A percentile compares a stretch with the other conserved stretches of the same genome.
Evolutionary conservation across 2,329 filamentous ascomycete genomes (phyloP).

Genomic region (Volutella citrinella): DNA sequence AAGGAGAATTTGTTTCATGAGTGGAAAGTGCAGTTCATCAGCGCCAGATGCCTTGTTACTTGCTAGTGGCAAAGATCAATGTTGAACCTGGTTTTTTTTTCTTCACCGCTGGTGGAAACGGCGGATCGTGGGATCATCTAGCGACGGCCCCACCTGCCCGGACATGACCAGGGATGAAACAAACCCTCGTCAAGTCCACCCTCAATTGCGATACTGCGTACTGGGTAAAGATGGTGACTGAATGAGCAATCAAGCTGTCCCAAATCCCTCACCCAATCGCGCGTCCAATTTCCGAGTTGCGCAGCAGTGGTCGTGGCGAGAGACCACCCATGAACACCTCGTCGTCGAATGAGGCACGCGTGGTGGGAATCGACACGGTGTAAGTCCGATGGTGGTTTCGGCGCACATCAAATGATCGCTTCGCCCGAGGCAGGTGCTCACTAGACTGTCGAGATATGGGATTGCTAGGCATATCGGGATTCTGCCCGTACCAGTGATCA

Average conservation of each 20-base stretch:
- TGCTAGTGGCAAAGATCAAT: no score
- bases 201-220: no score
- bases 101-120: no score
- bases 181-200: conserved; percentile 16
- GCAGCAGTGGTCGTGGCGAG: conserved; percentile 47
- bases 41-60: no score
- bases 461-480: conserved; percentile 31
- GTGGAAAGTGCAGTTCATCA: no score
- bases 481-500: conserved; percentile 38
- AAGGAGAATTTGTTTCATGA: no score
- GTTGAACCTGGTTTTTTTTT: conserved; percentile 13
- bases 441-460: conserved; percentile 30
- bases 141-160: conserved; percentile 17
- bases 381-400: conserved; percentile 35
- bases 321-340: conserved; percentile 43
- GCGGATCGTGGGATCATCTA: conserved; percentile 17
- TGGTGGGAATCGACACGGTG: conserved; percentile 37
- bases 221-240: no score
- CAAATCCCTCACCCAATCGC: no score
- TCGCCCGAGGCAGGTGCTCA: conserved; percentile 25
- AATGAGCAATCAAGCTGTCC: no score
- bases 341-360: conserved; percentile 45
- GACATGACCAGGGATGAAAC: conserved; percentile 19
- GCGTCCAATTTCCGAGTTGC: conserved; percentile 48
- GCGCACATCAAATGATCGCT: conserved; percentile 20